phyloP scores from a whole-genome alignment of 441 rosid species.

The Melianthus villosus region DNA sequence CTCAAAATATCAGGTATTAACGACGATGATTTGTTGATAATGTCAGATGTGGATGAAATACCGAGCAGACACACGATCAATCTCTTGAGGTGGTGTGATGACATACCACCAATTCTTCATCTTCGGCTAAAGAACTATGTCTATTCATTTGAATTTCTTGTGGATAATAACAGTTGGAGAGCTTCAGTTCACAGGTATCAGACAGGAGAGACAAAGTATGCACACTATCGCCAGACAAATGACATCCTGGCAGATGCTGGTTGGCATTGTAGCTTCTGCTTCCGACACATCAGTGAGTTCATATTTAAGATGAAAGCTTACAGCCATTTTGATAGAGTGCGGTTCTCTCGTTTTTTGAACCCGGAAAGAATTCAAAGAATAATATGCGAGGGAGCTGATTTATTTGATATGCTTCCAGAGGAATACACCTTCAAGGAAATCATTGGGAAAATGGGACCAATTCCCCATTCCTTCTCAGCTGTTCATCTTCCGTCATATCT shows the following conservation, averaged over 20 bases:
- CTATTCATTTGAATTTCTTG: constrained; percentile 69
- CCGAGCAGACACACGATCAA: constrained; percentile 84
- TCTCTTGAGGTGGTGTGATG: constrained; percentile 87
- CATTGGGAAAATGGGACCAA: constrained; percentile 89
- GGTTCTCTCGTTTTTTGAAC: constrained; percentile 61
- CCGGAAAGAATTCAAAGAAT: constrained; percentile 71
- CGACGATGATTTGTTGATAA: constrained; percentile 80
- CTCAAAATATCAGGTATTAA: constrained; percentile 67
- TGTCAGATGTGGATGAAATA: constrained; percentile 95
- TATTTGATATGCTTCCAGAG: constrained; percentile 90
- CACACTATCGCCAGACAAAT: constrained; percentile 76
- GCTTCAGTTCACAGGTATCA: constrained; percentile 72
- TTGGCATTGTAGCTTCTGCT: constrained; percentile 94
- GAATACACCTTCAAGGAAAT: constrained; percentile 87
- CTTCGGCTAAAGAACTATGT: constrained; percentile 74
- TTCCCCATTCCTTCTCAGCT: constrained; percentile 81
- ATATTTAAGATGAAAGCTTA: constrained; percentile 91
- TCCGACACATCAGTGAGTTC: constrained; percentile 71
- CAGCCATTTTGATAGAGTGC: constrained; percentile 77
- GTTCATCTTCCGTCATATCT: constrained; percentile 84
- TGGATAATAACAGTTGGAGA: constrained; percentile 86
- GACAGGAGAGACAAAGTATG: constrained; percentile 62
- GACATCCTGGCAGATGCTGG: constrained; percentile 75
- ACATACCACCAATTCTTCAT: constrained; percentile 58
- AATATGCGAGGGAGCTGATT: constrained; percentile 78